Conservation (phyloP, 1,284 basidiomycete species). For the Melampsora allii-populina region DNA sequence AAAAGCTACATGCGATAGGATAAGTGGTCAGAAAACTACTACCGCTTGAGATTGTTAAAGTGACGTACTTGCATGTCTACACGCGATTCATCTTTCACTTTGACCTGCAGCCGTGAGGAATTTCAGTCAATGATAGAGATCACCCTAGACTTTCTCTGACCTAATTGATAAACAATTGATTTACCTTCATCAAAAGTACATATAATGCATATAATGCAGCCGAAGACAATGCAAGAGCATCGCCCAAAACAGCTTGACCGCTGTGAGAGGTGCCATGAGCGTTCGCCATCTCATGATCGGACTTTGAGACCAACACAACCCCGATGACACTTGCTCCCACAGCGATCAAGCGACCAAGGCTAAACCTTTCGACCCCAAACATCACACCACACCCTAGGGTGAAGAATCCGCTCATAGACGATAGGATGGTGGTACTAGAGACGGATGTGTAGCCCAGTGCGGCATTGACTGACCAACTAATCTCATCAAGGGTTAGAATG, state of each 20-base stretch:
- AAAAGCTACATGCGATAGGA: constrained; percentile 55
- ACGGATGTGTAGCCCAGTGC: constrained; percentile 80
- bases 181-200: constrained; percentile 76
- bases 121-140: background rate
- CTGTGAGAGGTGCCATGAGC: background rate
- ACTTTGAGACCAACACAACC: constrained; percentile 39
- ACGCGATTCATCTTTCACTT: constrained; percentile 59
- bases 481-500: background rate
- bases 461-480: constrained; percentile 71
- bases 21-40: background rate
- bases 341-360: constrained; percentile 70
- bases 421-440: constrained; percentile 81
- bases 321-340: constrained; percentile 57
- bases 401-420: constrained; percentile 87
- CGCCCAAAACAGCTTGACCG: constrained; percentile 57
- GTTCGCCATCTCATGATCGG: constrained; percentile 8
- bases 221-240: constrained; percentile 72
- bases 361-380: constrained; percentile 76
- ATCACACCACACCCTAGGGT: constrained; percentile 81
- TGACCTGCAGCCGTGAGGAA: constrained; percentile 55
- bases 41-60: background rate
- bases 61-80: constrained; percentile 38
- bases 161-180: background rate
- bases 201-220: constrained; percentile 88
- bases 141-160: background rate